A percentile compares a stretch with the other conserved stretches of the same genome.
phyloP scores from a whole-genome alignment of 83 land plant genomes.

The Larix sibirica region DNA sequence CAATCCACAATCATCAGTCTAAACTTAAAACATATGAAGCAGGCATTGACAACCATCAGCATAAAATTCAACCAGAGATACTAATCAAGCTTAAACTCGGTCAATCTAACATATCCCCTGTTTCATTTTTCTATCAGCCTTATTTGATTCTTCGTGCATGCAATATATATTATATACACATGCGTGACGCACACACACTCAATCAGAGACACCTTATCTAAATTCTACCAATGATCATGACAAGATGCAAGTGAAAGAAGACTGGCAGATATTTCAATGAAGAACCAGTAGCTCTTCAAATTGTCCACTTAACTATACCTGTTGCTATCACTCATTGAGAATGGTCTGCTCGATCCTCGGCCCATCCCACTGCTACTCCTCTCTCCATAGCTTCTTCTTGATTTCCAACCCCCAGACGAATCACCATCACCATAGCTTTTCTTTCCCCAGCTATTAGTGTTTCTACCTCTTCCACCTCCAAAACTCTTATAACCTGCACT shows the following conservation, averaged over 20 bases:
- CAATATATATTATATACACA: no score
- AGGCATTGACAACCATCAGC: neutral
- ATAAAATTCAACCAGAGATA: neutral
- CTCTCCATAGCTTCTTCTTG: slow-evolving; percentile 29
- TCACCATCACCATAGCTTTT: slow-evolving; percentile 21
- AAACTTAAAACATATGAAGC: neutral
- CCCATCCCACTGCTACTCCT: slow-evolving; percentile 45
- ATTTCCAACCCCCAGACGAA: neutral
- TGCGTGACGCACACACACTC: no score
- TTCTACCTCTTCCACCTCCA: slow-evolving; percentile 23
- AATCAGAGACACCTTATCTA: neutral
- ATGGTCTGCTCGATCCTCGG: slow-evolving; percentile 36
- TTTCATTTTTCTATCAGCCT: neutral
- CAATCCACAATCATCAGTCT: neutral
- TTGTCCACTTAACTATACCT: slow-evolving; percentile 27
- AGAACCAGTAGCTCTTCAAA: neutral
- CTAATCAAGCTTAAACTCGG: neutral
- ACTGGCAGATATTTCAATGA: neutral
- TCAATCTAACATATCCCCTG: neutral
- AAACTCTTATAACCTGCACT: slow-evolving; percentile 28
- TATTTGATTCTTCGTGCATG: neutral
- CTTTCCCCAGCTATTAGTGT: slow-evolving; percentile 27
- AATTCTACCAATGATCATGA: neutral
- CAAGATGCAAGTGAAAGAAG: neutral
- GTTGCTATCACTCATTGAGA: slow-evolving; percentile 37